Percentiles rank a stretch among this genome's conserved stretches.
phyloP scores from a whole-genome alignment of 768 basidiomycete genomes.

The Hydnomerulius pinastri region DNA sequence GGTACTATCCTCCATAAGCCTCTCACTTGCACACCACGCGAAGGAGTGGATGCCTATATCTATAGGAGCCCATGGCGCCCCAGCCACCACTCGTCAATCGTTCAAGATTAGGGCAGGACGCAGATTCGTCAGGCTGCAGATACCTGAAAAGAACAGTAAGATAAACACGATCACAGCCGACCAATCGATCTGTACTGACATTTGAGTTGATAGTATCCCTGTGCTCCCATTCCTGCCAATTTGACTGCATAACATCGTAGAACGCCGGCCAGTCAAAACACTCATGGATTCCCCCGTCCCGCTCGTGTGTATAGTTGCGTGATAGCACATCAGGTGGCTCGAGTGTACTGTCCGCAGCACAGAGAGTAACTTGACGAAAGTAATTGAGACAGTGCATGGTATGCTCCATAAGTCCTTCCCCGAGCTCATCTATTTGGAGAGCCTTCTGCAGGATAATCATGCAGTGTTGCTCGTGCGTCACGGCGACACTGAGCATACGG shows the following conservation, averaged over 20 bases:
- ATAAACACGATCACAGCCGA: not conserved
- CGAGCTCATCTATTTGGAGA: not conserved
- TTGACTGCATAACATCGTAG: slow-evolving; percentile 35
- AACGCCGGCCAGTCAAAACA: slow-evolving; percentile 44
- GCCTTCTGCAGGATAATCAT: slow-evolving; percentile 17
- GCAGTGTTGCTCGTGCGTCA: slow-evolving; percentile 35
- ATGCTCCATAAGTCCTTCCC: slow-evolving; percentile 1
- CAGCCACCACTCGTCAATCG: no score
- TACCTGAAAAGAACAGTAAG: not conserved
- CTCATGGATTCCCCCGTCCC: slow-evolving; percentile 40
- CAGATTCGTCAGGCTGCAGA: not conserved
- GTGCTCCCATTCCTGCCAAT: slow-evolving; percentile 34
- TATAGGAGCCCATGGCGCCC: no score
- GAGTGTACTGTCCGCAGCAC: slow-evolving; percentile 44
- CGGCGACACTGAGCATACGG: slow-evolving; percentile 27
- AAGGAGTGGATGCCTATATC: no score
- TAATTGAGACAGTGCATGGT: slow-evolving; percentile 45
- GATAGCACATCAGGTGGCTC: slow-evolving; percentile 42
- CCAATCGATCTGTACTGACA: not conserved
- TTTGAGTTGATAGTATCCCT: not conserved
- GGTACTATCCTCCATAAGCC: no score
- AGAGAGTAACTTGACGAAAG: slow-evolving; percentile 42
- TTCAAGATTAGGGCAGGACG: not conserved
- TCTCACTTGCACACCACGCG: no score
- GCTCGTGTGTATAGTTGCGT: slow-evolving; percentile 36